Percentiles rank a stretch among this genome's conserved stretches.
These are phyloP conservation scores for Aspergillus pseudoviridinutans DNA, from an alignment of 2,329 filamentous ascomycete species.

Conservation along the genomic window DNA sequence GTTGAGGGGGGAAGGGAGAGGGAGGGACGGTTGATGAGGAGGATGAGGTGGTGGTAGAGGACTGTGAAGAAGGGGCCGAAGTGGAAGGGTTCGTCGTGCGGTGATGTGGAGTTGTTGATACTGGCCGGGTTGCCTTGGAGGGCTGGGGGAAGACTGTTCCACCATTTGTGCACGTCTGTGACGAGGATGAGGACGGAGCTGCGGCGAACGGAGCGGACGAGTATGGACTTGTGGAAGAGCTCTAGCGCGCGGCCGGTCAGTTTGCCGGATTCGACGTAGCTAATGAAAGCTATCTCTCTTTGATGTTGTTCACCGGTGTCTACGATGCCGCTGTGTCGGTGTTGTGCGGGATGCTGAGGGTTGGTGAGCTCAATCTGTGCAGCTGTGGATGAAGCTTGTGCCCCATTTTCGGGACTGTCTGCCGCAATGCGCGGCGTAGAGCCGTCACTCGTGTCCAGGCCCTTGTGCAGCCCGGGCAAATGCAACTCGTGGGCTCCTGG, in stretches of 20 bases:
- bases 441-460: not conserved
- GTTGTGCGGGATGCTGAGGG: not conserved
- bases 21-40: constrained; percentile 38
- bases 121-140: constrained; percentile 17
- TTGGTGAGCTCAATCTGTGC: not conserved
- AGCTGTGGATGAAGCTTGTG: not conserved
- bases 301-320: constrained; percentile 8
- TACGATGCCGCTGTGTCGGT: constrained; percentile 5
- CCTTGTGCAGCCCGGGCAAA: constrained; percentile 20
- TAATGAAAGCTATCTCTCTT: constrained; percentile 33
- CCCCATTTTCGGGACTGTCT: not conserved
- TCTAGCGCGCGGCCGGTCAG: constrained; percentile 39
- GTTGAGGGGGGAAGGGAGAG: constrained; percentile 36
- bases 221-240: constrained; percentile 40
- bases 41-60: constrained; percentile 39
- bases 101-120: too few relatives aligned
- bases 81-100: constrained; percentile 21
- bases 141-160: constrained; percentile 36
- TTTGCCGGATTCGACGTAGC: constrained; percentile 38
- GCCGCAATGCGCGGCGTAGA: not conserved
- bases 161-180: constrained; percentile 42
- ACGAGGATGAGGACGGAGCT: constrained; percentile 36
- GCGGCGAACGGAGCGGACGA: constrained; percentile 37
- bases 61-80: constrained; percentile 39
- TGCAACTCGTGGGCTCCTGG: constrained; percentile 41